A percentile compares a stretch with the other conserved stretches of the same genome.
Evolutionary conservation across 257 asterid species (phyloP).

Genomic region (Eustoma russellianum): DNA sequence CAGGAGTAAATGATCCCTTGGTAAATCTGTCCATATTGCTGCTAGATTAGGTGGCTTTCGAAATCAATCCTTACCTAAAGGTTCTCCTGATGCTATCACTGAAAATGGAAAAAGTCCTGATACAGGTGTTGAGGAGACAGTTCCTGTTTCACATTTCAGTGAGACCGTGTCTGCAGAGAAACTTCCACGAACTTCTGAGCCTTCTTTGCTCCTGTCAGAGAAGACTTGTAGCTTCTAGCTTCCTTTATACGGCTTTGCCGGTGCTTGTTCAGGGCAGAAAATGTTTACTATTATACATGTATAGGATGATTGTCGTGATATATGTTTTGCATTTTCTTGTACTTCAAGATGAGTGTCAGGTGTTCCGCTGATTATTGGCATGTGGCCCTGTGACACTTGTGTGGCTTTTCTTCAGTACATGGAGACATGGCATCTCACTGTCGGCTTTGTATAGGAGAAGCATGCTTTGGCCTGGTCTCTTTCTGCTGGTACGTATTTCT

Average conservation of each 20-base stretch:
- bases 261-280: conserved; percentile 74
- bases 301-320: conserved; percentile 3
- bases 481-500: conserved; percentile 60
- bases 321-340: conserved; percentile 6
- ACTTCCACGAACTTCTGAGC: conserved; percentile 80
- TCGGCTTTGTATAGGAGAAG: conserved; percentile 87
- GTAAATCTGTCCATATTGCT: conserved; percentile 57
- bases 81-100: conserved; percentile 34
- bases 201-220: conserved; percentile 79
- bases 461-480: conserved; percentile 84
- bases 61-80: conserved; percentile 35
- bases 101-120: conserved; percentile 29
- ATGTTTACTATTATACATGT: conserved; percentile 91
- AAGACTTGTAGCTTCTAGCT: conserved; percentile 36
- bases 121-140: conserved; percentile 32
- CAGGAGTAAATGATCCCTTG: conserved; percentile 67
- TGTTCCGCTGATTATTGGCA: not conserved
- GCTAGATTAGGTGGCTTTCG: conserved; percentile 61
- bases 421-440: conserved; percentile 95
- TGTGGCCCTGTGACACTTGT: conserved; percentile 1
- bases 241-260: conserved; percentile 62
- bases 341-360: not conserved
- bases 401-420: conserved; percentile 48
- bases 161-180: conserved; percentile 20
- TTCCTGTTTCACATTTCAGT: conserved; percentile 32